Conservation (phyloP, 202 grass and related monocot genomes). For the Brachypodium distachyon region DNA sequence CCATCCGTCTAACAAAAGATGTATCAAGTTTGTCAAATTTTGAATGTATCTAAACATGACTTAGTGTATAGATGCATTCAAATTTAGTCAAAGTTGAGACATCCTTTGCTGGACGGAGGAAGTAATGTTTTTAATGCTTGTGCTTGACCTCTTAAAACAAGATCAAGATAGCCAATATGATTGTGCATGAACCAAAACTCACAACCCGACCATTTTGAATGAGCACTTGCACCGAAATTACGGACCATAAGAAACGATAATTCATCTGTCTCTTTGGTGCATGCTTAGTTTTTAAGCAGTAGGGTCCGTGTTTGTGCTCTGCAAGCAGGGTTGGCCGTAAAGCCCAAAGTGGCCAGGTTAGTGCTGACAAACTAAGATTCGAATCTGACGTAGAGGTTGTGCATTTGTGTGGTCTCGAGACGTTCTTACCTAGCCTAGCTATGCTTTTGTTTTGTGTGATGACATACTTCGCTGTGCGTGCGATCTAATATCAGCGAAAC, state of each 20-base stretch:
- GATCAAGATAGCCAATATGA: background rate
- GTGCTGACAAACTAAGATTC: constrained; percentile 9
- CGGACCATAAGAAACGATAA: background rate
- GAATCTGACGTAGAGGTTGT: background rate
- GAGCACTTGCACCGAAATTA: background rate
- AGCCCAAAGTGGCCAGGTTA: constrained; percentile 13
- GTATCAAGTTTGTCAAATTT: no score
- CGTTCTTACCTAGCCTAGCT: background rate
- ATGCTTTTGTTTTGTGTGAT: background rate
- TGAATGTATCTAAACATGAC: no score
- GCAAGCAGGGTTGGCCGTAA: constrained; percentile 6
- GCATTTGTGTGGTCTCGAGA: background rate
- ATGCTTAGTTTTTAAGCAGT: constrained; percentile 16
- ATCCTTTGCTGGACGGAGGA: no score
- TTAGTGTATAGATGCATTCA: no score
- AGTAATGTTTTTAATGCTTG: constrained; percentile 7
- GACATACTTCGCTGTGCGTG: background rate
- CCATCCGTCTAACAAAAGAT: no score
- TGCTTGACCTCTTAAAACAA: background rate
- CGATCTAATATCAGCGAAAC: constrained; percentile 24
- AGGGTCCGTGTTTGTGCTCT: constrained; percentile 3
- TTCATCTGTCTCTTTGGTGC: background rate
- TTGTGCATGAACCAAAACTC: background rate
- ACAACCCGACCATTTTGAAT: background rate
- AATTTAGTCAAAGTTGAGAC: no score